Base-by-base conservation (phyloP, 192 early-diverging fungal genomes). In the Entomortierella beljakovae region DNA sequence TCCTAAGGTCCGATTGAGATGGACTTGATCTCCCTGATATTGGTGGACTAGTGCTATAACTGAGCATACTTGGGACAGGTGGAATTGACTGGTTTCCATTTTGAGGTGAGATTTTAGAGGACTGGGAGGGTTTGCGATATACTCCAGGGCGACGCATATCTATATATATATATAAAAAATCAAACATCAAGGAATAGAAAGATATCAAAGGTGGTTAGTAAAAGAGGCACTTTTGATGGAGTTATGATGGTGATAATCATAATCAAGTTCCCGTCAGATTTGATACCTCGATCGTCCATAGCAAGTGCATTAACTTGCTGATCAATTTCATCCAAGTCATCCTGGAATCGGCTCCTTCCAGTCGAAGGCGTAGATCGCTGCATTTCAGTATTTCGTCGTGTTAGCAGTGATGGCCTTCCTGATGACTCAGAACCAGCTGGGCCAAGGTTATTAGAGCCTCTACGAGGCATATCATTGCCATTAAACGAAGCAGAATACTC, bases 261-360 rank as follows among this genome's bases (percentile, higher is more conserved):
- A 35, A 23, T n/a, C 29, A 35, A 20, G 40, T 56, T 46, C 40
- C 33, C n/a, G 20, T 40, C 37, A 16, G 48, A 32, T 13, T 61
- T 61, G 6, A 35, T 57, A 22, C 11, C 32, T 58, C 58, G 57
- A 23, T 63, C 60, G 5, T 65, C 59, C 31, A 76, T 4, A 54
- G 26, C 26, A 22, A 76, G 59, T 22, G 73, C 64, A 22, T 61
- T 28, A 6, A 76, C 60, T 16, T 57, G 59, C 15, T 76, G 64
- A 5, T 76, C 73, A 62, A 76, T 62, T 22, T 76, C 73, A 57
- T 76, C 73, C 52, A 76, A 25, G 4, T 76, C 73, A 26, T 76
- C 64, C 50, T 76, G 73, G 46, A 49, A 76, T 49, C 60, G 59
- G 29, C 43, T 68, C n/a, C 64, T 43, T n/a, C 51, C 63, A 56